Conservation (phyloP, 371 early-diverging fungal species). For the Mortierella sp. region DNA sequence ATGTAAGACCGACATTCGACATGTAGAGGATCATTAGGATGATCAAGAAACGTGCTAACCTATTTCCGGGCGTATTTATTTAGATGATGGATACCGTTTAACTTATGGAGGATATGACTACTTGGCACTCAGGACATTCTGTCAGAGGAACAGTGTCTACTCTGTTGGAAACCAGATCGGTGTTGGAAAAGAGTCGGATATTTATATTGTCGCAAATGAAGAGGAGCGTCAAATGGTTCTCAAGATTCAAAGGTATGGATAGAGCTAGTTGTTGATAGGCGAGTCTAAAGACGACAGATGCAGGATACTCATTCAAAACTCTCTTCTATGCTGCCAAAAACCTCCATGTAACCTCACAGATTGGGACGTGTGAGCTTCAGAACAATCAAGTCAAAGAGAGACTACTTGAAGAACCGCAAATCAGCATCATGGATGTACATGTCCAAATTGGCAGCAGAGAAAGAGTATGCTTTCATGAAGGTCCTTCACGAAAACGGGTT, state of each 20-base stretch:
- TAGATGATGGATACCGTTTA: conserved; percentile 96
- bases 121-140: conserved; percentile 96
- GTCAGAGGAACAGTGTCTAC: conserved; percentile 87
- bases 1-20: conserved; percentile 62
- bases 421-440: conserved; percentile 98
- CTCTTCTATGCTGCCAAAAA: not conserved
- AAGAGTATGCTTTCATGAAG: conserved; percentile 98
- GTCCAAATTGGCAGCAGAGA: conserved; percentile 96
- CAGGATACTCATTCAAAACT: not conserved
- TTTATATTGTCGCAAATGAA: conserved; percentile 95
- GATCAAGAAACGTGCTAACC: not conserved
- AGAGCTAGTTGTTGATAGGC: not conserved
- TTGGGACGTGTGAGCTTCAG: conserved; percentile 98
- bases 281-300: not conserved
- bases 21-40: not conserved
- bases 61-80: not conserved
- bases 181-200: conserved; percentile 99
- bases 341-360: conserved; percentile 56
- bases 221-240: conserved; percentile 89
- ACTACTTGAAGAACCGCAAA: conserved; percentile 93
- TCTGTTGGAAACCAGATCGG: conserved; percentile 99
- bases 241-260: conserved; percentile 88
- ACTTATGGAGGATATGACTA: conserved; percentile 99
- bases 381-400: conserved; percentile 97
- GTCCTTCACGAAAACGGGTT: conserved; percentile 89